Evolutionary conservation across 306 rosid species (phyloP).

Genomic region (Cicer chorassanicum): DNA sequence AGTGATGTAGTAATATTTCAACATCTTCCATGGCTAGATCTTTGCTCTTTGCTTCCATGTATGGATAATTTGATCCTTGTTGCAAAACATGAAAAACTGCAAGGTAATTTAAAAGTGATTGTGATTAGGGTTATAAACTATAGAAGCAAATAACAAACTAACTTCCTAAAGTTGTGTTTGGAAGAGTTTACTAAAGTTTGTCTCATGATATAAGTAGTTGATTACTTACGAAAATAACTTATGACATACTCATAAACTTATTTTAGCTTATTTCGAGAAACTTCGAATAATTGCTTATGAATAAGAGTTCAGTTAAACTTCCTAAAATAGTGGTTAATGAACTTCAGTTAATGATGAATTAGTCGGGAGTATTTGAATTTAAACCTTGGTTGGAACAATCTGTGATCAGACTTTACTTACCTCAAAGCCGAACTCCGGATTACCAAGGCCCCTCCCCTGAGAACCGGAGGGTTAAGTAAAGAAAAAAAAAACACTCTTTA

Average conservation of each 20-base stretch:
- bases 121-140: background rate
- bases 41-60: slow-evolving; percentile 64
- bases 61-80: slow-evolving; percentile 57
- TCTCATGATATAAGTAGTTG: background rate
- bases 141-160: background rate
- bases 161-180: background rate
- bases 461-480: too few species aligned
- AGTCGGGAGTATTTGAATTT: too few species aligned
- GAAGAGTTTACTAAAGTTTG: background rate
- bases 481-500: too few species aligned
- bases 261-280: background rate
- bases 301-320: background rate
- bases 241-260: background rate
- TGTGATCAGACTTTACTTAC: too few species aligned
- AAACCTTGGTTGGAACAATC: too few species aligned
- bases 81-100: slow-evolving; percentile 39
- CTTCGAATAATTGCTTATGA: background rate
- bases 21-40: slow-evolving; percentile 63
- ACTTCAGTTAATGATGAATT: background rate
- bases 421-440: too few species aligned
- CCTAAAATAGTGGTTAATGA: background rate
- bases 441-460: too few species aligned
- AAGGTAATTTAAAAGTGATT: background rate
- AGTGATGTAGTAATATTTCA: slow-evolving; percentile 53
- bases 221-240: background rate